Base-by-base conservation (phyloP, 257 asterid genomes). In the Knoxia roxburghii region DNA sequence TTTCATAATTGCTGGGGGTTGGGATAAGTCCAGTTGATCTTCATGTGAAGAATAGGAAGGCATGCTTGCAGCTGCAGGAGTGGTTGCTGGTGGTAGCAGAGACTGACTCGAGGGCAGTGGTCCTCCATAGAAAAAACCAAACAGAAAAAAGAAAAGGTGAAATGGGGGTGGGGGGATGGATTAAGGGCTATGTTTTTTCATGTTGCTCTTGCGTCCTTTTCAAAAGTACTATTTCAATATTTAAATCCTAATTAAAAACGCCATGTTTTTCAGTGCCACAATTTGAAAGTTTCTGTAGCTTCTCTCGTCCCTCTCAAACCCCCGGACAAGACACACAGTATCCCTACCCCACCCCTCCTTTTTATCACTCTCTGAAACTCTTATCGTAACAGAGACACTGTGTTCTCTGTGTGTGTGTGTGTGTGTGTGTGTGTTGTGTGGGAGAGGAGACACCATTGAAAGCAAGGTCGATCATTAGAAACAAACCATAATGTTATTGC, bases 241-340 rank as follows among this genome's bases (percentile, higher is more conserved):
- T 73, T 76, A 57, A 80, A 76, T 80, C 75, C 79, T 64, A 72
- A 39, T 3, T 75, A 54, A 70, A 75, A 72, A 60, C 61, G 55
- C 77, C 84, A 80, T 80, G 81, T 64, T 80, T 80, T 80, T 80
- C 84, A 80, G 84, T 76, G 84, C 84, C 84, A 80, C 50, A 65
- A 70, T 71, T 80, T 80, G 75, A 70, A 68, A 76, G 84, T 68
- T 75, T 80, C 65, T 62, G 77, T 65, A 72, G 81, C 52, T 59
- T 70, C 81, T 67, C 70, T 37, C 63, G 79, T 78, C 82, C 75
- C 71, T 74, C 73, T 78, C 82, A 73, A 37, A 61, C 52, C 72
- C 49, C 67, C 74, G 54, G 74, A 78, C 79, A 67, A 67, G 60
- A 70, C 79, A 52, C 65, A 35, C 70, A 74, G 74, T 72, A 32